Percentiles rank a stretch among this genome's conserved stretches.
These are phyloP conservation scores for Lepiota brunneoincarnata DNA, from an alignment of 768 basidiomycete genomes.

Conservation along the genomic window DNA sequence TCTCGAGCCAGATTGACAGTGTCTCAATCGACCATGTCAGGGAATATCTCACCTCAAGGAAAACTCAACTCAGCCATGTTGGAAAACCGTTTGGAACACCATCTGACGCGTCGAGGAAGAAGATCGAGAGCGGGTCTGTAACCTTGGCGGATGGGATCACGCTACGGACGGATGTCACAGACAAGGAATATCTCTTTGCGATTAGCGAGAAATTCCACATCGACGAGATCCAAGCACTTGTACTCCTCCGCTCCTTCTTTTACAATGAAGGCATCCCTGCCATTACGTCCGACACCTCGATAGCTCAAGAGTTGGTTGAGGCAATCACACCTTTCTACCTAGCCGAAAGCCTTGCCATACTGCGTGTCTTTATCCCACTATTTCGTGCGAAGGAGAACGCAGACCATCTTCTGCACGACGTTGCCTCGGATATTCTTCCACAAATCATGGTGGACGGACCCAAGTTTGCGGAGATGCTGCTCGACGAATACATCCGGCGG, in stretches of 20 bases:
- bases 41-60: slow-evolving; percentile 56
- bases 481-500: slow-evolving; percentile 60
- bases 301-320: slow-evolving; percentile 60
- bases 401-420: slow-evolving; percentile 47
- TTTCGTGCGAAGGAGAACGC: slow-evolving; percentile 67
- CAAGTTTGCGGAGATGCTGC: slow-evolving; percentile 57
- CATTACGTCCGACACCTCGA: slow-evolving; percentile 25
- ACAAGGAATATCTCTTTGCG: slow-evolving; percentile 67
- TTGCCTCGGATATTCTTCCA: slow-evolving; percentile 55
- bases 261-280: slow-evolving; percentile 68
- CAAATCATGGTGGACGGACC: slow-evolving; percentile 61
- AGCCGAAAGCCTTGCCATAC: slow-evolving; percentile 70
- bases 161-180: slow-evolving; percentile 61
- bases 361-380: slow-evolving; percentile 71
- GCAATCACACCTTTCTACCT: slow-evolving; percentile 81
- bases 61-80: slow-evolving; percentile 53
- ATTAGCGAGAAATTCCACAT: slow-evolving; percentile 74
- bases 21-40: slow-evolving; percentile 55
- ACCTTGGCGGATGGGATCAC: slow-evolving; percentile 64
- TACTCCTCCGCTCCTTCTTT: slow-evolving; percentile 73
- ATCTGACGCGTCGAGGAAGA: slow-evolving; percentile 61
- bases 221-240: slow-evolving; percentile 77
- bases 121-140: slow-evolving; percentile 65
- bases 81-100: slow-evolving; percentile 62
- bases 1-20: slow-evolving; percentile 60